phyloP scores from a whole-genome alignment of 805 yeast genomes.

The Debaryomyces maramus region DNA sequence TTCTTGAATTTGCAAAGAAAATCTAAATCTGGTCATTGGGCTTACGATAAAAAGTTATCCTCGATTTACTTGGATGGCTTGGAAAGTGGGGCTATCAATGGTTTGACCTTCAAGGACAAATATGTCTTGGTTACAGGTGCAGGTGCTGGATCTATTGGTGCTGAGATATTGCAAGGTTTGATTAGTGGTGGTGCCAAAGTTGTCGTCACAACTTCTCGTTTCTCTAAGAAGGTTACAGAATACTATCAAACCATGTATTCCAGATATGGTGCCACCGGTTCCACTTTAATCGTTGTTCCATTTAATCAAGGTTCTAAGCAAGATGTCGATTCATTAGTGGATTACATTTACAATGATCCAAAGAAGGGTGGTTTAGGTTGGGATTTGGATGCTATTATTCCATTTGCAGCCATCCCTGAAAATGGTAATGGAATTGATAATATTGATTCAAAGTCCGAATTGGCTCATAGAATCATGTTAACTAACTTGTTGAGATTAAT shows the following conservation, averaged over 20 bases:
- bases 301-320: conserved; percentile 97
- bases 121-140: conserved; percentile 95
- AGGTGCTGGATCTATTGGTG: conserved; percentile 98
- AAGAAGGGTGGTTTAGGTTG: conserved; percentile 93
- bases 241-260: conserved; percentile 93
- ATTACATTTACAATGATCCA: conserved; percentile 79
- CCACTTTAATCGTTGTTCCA: conserved; percentile 93
- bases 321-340: conserved; percentile 83
- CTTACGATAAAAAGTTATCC: conserved; percentile 76
- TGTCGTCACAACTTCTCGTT: conserved; percentile 93
- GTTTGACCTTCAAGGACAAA: conserved; percentile 85
- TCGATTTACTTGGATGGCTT: conserved; percentile 82
- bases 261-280: conserved; percentile 88
- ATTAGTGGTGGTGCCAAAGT: conserved; percentile 98
- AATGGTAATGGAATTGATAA: conserved; percentile 93
- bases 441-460: conserved; percentile 92
- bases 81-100: conserved; percentile 92
- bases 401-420: conserved; percentile 99
- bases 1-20: conserved; percentile 90
- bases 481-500: conserved; percentile 90
- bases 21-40: conserved; percentile 70
- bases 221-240: conserved; percentile 91
- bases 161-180: conserved; percentile 92
- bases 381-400: conserved; percentile 95
- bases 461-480: conserved; percentile 98